Evolutionary conservation across 148 eudicot species (phyloP).

Genomic region (Vaccinium darrowii): DNA sequence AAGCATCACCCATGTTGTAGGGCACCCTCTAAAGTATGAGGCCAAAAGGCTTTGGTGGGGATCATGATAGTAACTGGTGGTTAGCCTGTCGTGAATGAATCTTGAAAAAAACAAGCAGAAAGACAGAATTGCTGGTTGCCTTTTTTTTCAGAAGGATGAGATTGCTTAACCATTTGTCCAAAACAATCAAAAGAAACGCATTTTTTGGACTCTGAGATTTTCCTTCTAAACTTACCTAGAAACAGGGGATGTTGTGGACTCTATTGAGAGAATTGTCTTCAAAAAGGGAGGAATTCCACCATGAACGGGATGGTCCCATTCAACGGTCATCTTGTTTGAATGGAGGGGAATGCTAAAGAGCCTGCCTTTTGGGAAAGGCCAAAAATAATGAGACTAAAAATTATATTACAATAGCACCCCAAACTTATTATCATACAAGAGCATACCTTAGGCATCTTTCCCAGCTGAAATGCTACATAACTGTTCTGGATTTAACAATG

Average conservation of each 20-base stretch:
- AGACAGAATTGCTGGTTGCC: neutral
- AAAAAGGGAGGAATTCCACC: neutral
- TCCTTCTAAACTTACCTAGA: neutral
- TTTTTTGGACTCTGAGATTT: neutral
- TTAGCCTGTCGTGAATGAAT: neutral
- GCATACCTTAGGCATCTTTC: neutral
- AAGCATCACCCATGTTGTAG: neutral
- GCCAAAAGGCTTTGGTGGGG: neutral
- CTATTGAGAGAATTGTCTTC: neutral
- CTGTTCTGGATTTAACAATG: neutral
- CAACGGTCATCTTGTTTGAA: slow-evolving; percentile 3
- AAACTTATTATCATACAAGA: neutral
- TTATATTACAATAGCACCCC: neutral
- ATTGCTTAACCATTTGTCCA: neutral
- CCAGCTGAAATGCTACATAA: neutral
- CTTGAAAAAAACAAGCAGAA: no score
- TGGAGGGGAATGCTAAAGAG: neutral
- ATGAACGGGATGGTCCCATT: neutral
- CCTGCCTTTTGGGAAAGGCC: neutral
- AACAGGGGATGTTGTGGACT: neutral
- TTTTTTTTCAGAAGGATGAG: neutral
- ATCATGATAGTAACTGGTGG: neutral
- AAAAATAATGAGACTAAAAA: neutral
- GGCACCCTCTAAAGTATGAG: neutral
- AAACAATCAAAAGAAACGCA: neutral